Conservation (phyloP, 345 rosid species). For the Boechera retrofracta region DNA sequence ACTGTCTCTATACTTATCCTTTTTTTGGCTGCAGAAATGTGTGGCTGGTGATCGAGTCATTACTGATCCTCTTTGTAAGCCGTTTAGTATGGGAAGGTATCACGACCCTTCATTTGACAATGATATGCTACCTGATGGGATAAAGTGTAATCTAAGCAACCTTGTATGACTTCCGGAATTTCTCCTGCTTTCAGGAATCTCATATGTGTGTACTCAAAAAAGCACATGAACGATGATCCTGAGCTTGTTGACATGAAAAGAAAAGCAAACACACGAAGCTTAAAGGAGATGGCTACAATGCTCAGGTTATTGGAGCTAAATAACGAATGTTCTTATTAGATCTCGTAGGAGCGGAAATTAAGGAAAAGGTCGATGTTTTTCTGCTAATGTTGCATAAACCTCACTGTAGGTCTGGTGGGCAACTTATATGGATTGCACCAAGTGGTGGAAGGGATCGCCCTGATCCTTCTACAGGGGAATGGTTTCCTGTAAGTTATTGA, state of each 20-base stretch:
- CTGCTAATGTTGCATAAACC: slow-evolving; percentile 25
- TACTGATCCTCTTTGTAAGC: slow-evolving; percentile 97
- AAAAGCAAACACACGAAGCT: slow-evolving; percentile 86
- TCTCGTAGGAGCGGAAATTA: not conserved
- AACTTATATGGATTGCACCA: slow-evolving; percentile 92
- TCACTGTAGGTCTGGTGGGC: slow-evolving; percentile 74
- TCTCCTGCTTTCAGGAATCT: slow-evolving; percentile 69
- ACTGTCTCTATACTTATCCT: slow-evolving; percentile 39
- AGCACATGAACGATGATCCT: slow-evolving; percentile 90
- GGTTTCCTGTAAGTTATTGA: slow-evolving; percentile 75
- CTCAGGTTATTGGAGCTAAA: slow-evolving; percentile 56
- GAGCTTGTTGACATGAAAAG: slow-evolving; percentile 89
- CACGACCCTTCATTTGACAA: slow-evolving; percentile 33
- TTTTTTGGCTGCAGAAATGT: slow-evolving; percentile 61
- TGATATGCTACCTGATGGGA: slow-evolving; percentile 43
- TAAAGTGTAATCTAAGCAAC: slow-evolving; percentile 32
- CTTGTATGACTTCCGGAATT: slow-evolving; percentile 29
- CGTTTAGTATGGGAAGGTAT: slow-evolving; percentile 99
- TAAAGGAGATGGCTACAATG: slow-evolving; percentile 94
- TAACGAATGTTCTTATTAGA: not conserved
- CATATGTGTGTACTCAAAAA: slow-evolving; percentile 93
- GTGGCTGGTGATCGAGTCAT: slow-evolving; percentile 98
- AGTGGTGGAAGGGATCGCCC: slow-evolving; percentile 99
- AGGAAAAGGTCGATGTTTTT: not conserved
- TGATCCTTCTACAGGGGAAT: slow-evolving; percentile 75